Evolutionary conservation across 768 basidiomycete genomes (phyloP).

Genomic region (Kwoniella bestiolae): DNA sequence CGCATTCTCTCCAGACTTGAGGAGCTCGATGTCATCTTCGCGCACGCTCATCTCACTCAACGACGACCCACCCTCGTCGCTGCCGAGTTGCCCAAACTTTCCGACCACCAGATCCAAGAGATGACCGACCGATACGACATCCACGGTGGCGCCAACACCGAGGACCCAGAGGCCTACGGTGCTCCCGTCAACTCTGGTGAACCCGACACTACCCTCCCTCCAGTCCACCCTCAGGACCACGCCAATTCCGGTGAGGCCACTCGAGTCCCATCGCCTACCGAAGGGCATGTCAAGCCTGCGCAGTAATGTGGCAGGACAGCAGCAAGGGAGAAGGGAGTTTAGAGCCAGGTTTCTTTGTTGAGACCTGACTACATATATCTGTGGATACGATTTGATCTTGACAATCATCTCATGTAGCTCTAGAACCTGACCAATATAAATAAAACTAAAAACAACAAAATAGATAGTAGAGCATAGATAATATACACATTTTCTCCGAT

Average conservation of each 20-base stretch:
- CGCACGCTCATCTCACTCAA: slow-evolving; percentile 56
- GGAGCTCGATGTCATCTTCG: slow-evolving; percentile 58
- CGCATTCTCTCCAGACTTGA: slow-evolving; percentile 16
- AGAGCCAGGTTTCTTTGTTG: neutral
- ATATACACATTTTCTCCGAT: neutral
- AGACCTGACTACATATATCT: neutral
- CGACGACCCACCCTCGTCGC: slow-evolving; percentile 56
- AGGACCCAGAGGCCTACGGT: slow-evolving; percentile 38
- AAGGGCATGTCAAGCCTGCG: neutral
- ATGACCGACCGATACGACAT: slow-evolving; percentile 56
- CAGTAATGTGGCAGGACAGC: neutral
- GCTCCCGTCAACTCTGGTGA: slow-evolving; percentile 29
- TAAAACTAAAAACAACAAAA: neutral
- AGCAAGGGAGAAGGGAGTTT: neutral
- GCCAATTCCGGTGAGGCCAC: slow-evolving; percentile 12
- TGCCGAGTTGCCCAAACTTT: slow-evolving; percentile 55
- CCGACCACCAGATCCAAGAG: slow-evolving; percentile 55
- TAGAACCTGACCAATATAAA: neutral
- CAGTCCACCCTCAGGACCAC: slow-evolving; percentile 28
- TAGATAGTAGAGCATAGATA: neutral
- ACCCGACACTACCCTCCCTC: slow-evolving; percentile 50
- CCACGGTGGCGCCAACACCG: slow-evolving; percentile 48
- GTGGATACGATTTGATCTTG: neutral
- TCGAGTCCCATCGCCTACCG: slow-evolving; percentile 23
- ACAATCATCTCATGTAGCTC: slow-evolving; percentile 12